Conservation (phyloP, 305 asterid species). For the Fraxinus baroniana region DNA sequence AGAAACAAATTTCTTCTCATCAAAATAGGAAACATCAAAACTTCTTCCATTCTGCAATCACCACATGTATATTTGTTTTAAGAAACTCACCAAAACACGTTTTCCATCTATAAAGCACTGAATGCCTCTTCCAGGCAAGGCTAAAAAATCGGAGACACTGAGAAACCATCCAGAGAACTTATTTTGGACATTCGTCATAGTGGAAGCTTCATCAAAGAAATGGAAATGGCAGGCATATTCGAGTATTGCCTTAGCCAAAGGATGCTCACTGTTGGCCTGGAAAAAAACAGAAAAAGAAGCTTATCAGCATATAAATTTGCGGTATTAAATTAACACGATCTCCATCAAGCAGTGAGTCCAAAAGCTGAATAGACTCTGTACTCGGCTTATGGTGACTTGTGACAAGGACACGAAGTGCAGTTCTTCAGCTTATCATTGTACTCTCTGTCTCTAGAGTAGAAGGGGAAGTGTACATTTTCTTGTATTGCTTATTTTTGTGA, state of each 20-base stretch:
- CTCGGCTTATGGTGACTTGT: neutral
- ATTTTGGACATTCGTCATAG: constrained; percentile 39
- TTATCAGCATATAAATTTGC: neutral
- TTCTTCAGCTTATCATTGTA: neutral
- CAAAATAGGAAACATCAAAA: neutral
- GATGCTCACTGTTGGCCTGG: constrained; percentile 96
- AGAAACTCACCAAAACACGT: constrained; percentile 68
- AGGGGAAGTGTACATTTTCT: neutral
- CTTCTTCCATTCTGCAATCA: neutral
- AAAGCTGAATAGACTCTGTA: neutral
- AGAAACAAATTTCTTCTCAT: neutral
- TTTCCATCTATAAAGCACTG: constrained; percentile 72
- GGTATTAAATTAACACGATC: neutral
- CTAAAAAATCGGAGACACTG: constrained; percentile 67
- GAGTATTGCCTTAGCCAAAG: constrained; percentile 84
- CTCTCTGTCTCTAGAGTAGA: neutral
- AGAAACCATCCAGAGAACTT: constrained; percentile 83
- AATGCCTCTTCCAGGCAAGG: constrained; percentile 89
- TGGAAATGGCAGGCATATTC: constrained; percentile 94
- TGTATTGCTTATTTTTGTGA: neutral
- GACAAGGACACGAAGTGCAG: neutral
- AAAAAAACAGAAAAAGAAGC: constrained; percentile 26
- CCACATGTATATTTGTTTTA: neutral
- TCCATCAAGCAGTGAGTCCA: neutral
- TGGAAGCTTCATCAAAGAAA: constrained; percentile 67